Base-by-base conservation (phyloP, 2,329 filamentous ascomycete species). In the Bipolaris sorokiniana region DNA sequence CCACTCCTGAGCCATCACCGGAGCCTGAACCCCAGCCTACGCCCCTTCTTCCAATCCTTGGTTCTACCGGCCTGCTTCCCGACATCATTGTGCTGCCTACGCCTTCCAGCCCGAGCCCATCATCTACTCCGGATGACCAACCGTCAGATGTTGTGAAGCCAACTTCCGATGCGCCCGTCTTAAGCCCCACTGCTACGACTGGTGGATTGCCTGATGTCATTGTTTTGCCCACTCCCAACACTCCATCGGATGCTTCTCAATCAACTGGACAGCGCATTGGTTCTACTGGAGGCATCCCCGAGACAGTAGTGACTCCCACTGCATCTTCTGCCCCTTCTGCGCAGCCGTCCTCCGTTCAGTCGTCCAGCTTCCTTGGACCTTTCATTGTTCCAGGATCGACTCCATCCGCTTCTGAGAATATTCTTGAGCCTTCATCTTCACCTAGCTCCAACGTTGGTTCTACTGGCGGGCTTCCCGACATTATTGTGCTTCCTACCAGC, bases 371-470 rank as follows among this genome's bases (percentile, higher is more conserved):
- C 46, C 63, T 62, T 0, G 66, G 67, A 6, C 63, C 67, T 3
- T 68, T 70, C 55, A 69, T 66, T 22, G 56, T 67, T 18, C 64
- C 67, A 16, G 68, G 67, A 34, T 63, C 64, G 5, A 67, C 67
- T 34, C 67, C 62, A 13, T 53, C 56, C n/a, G 3, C 62, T 18
- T 61, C 64, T 4, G 41, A 55, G 9, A 42, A 62, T 11, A 40
- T 61, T 28, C 23, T 62, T 10, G 34, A 55, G 46, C 65, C 67
- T 15, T 62, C 66, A 28, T 7, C 42, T 31, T 31, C 42, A 18
- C 42, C 42, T 10, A 45, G 42, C 26, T n/a, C 41, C 51, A 42
- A 45, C 54, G 3, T 57, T n/a, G 38, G 38, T 15, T 41, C 59
- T 5, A 36, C 46, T 13, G 54, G 49, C 9, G 56, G 48, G n/a